Evolutionary conservation across 192 early-diverging fungal species (phyloP), one percentile per base, ranked within the genome.

Genomic region (Phycomyces nitens): DNA sequence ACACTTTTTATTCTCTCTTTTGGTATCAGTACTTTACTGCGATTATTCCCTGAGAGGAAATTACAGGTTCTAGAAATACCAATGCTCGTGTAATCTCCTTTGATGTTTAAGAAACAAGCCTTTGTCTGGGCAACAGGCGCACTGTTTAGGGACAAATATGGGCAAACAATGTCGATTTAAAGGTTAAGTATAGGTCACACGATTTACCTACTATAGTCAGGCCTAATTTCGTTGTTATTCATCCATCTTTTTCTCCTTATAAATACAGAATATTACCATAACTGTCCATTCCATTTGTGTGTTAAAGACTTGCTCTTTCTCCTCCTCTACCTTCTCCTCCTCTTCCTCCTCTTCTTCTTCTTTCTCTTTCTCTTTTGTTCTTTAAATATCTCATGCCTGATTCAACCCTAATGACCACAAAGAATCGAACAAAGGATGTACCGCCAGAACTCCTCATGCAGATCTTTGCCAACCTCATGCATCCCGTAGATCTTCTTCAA

Each of bases 381-480:
- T n/a, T n/a, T n/a, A n/a, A n/a, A n/a, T n/a, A n/a, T 59, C 18
- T 50, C 27, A 39, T 50, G n/a, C 56, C 39, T 43, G 7, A 16
- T 59, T 43, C 39, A 14, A 59, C 9, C 11, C 8, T 41, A 44
- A 42, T 41, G n/a, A 27, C 22, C 1, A 42, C 18, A 6, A 42
- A 26, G 50, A 53, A 22, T 38, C 38, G 15, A 53, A 59, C 60
- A 22, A 73, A 52, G 55, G 56, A 43, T 14, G 66, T 82, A 51
- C 81, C 83, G 1, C 76, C 79, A 5, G 83, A 85, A 68, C 60
- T 82, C 20, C 77, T 82, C 52, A 39, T 76, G 23, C 68, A 82
- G 57, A 82, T 84, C 43, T 73, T 82, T 15, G 74, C 70, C 43
- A 78, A 69, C 42, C 38, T 84, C 12, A 44, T 68, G 24, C 39